Base-by-base conservation (phyloP, 2,329 filamentous ascomycete species). In the Periconia macrospinosa region DNA sequence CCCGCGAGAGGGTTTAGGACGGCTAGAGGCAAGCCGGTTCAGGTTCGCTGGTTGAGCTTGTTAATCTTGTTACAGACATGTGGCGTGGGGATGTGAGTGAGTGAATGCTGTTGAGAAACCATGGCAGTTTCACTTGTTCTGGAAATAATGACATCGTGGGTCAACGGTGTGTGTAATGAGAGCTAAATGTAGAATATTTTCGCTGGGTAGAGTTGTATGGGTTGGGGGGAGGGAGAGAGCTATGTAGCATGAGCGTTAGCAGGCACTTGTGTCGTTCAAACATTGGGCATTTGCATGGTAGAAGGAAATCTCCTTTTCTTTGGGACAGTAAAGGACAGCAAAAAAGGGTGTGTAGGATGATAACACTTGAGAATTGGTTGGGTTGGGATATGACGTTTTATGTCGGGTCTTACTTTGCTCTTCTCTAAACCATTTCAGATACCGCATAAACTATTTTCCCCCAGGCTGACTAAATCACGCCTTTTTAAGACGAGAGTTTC, bases 1-100 rank as follows among this genome's bases (percentile, higher is more conserved):
- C n/a, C 94, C 94, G 7, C 81, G 93, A 56, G 93, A 97, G 70
- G 93, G 93, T 1, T 79, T 97, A 41, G 93, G 93, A 3, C 84
- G 91, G 69, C 78, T 97, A 53, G 92, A 96, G 76, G 91, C 92
- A 20, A 86, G 88, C 19, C 86, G 90, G 59, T 97, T 97, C 78
- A 88, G 90, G 64, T 97, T 96, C 70, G 65, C 69, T 44, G 71
- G 71, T 55, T 74, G 43, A 30, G 43, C 33, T 37, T 27, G 23
- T 27, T 27, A 3, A 27, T 27, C 23, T 8, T 27, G 8, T 27
- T 27, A 27, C 8, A 5, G 23, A 27, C 23, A 27, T 8, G 5
- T 27, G 3, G 8, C 23, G n/a, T n/a, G n/a, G n/a, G 23, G 23
- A 27, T 3, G 23, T 5, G 23, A 27, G 23, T 27, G 23, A 27